A percentile compares a stretch with the other conserved stretches of the same genome.
Conservation (phyloP, 148 eudicot genomes). For the Camellia japonica region DNA sequence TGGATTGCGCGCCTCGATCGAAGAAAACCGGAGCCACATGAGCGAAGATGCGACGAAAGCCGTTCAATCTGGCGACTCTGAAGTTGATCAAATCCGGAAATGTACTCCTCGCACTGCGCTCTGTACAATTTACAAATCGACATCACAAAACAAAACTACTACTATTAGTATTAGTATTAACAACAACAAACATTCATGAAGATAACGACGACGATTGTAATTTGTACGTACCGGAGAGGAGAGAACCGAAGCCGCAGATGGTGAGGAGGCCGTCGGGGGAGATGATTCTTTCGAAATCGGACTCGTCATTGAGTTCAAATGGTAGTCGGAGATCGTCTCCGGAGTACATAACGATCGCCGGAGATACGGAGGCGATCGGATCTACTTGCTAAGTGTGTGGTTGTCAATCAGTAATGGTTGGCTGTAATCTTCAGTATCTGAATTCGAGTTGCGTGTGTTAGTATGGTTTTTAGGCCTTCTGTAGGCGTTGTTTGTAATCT, state of each 20-base stretch:
- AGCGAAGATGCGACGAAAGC: constrained; percentile 87
- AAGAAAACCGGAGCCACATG: constrained; percentile 92
- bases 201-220: not conserved
- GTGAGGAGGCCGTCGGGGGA: constrained; percentile 61
- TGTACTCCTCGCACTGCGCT: constrained; percentile 92
- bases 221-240: constrained; percentile 65
- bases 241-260: constrained; percentile 94
- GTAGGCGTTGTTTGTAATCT: too few species aligned
- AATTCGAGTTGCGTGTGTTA: too few species aligned
- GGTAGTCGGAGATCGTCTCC: constrained; percentile 5
- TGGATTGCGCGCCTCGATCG: constrained; percentile 72
- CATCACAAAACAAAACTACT: not conserved
- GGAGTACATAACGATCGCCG: not conserved
- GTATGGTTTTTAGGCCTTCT: too few species aligned
- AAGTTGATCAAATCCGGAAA: constrained; percentile 81
- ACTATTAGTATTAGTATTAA: too few species aligned
- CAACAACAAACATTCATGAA: not conserved
- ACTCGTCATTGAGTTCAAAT: constrained; percentile 43
- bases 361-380: not conserved
- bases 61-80: constrained; percentile 69
- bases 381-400: not conserved
- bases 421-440: not conserved
- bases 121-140: constrained; percentile 31
- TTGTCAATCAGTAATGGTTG: not conserved
- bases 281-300: constrained; percentile 57